Evolutionary conservation across 23 red algal species (phyloP).

Genomic region (Chondrus crispus): DNA sequence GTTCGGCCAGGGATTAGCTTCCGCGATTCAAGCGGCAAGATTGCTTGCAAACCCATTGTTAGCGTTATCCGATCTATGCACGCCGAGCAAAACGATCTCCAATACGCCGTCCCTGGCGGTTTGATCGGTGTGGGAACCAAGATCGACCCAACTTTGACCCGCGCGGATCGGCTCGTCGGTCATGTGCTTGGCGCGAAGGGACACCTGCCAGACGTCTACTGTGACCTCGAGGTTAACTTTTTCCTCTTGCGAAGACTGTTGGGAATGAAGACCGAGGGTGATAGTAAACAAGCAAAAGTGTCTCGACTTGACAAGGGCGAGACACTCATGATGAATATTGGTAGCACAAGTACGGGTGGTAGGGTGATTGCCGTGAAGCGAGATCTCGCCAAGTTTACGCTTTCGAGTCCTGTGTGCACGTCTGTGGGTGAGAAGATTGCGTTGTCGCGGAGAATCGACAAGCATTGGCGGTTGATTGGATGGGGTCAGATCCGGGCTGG

Average conservation of each 20-base stretch:
- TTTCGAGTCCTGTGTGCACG: constrained; percentile 92
- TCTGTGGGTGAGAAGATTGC: constrained; percentile 96
- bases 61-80: constrained; percentile 93
- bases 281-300: constrained; percentile 85
- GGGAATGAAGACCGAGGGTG: constrained; percentile 91
- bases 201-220: constrained; percentile 84
- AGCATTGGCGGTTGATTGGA: constrained; percentile 99
- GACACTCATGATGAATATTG: constrained; percentile 98
- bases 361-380: constrained; percentile 86
- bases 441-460: constrained; percentile 87
- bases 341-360: constrained; percentile 89
- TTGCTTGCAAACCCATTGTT: constrained; percentile 86
- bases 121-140: constrained; percentile 98
- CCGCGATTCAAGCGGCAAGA: constrained; percentile 58
- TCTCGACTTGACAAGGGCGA: constrained; percentile 85
- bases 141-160: constrained; percentile 96
- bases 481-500: constrained; percentile 94
- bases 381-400: constrained; percentile 88
- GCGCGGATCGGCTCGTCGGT: constrained; percentile 95
- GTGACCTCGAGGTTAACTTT: constrained; percentile 96
- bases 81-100: constrained; percentile 88
- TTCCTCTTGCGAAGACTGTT: constrained; percentile 93
- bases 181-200: constrained; percentile 91
- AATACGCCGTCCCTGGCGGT: constrained; percentile 96
- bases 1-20: constrained; percentile 89